Evolutionary conservation across 2,329 filamentous ascomycete species (phyloP), one percentile per base, ranked within the genome.

Genomic region (Cladosporium halotolerans): DNA sequence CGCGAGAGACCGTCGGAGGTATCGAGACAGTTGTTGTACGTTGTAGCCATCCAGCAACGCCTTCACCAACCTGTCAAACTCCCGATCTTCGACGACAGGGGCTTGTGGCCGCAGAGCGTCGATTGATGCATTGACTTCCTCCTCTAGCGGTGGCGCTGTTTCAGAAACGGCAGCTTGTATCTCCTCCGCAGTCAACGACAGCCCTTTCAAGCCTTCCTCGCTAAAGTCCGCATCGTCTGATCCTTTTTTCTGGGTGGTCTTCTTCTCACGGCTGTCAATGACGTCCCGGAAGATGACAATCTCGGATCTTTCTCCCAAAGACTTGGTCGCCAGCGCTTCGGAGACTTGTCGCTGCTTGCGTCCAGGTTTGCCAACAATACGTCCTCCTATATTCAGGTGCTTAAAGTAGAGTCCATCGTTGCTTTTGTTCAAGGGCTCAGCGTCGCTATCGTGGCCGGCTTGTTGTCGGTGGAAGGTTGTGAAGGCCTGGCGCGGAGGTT

Each of bases 121-220:
- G 16, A 67, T 66, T 6, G 64, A 65, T 8, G 59, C 57, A 39
- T 61, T 58, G 31, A 65, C 57, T 41, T 66, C 64, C 40, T 55
- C 55, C 13, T 61, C 60, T 31, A 60, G 55, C 4, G 62, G 60
- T 16, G 55, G 46, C 11, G 55, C 45, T 11, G 44, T 48, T 13
- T 53, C 56, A 5, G 52, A 52, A 40, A 64, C 55, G 9, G 55
- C 57, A 33, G 55, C 53, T 41, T 61, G 56, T 23, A 63, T 62
- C 3, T 63, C 56, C 49, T 61, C 53, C 36, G 59, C 55, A 11
- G 48, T 51, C 40, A 51, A 41, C 43, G 58, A 63, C 42, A 60
- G 47, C 11, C 40, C 48, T 19, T 39, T 36, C 18, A 42, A 34
- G 28, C 34, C 42, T 36, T 53, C 46, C 41, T 52, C 19, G 19